Base-by-base conservation (phyloP, 306 rosid species). In the Prunus mume region DNA sequence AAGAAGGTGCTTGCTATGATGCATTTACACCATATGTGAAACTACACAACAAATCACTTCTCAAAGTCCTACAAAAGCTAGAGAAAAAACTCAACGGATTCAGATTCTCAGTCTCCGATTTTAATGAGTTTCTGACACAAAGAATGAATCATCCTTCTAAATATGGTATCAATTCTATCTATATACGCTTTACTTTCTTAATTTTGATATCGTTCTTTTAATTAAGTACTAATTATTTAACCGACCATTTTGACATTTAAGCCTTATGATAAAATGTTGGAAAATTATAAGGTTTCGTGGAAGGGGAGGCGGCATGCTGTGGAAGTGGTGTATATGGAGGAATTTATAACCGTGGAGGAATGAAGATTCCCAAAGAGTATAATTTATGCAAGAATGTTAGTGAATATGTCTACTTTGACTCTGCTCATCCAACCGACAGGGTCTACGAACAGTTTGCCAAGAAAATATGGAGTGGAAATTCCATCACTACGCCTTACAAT, bases 261-360 rank as follows among this genome's bases (percentile, higher is more conserved):
- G 34, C 34, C 34, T 32, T 32, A 0, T 32, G 38, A 32, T 32
- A 32, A 32, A 32, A 32, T 32, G 38, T 50, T 50, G 55, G 22
- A 25, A 10, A n/a, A 30, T 18, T 50, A 45, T 4, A 19, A 55
- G 83, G 78, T 68, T 82, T 86, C 32, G 19, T 76, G 65, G 91
- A 85, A 78, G 88, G 84, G 27, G 71, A 68, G 28, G 54, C 2
- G 6, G 92, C 87, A 19, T 90, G 91, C 11, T 87, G 92, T 74
- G 97, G 93, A n/a, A 68, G 86, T 68, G 97, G 92, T 0, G 72
- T 69, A 12, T 87, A 63, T 58, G 76, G 87, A 78, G 93, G 89
- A 62, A 75, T 67, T 60, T 55, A 55, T 11, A 91, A 77, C 41
- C 87, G 96, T 28, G 96, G 96, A 32, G 88, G 90, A 7, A 12